Percentiles rank a stretch among this genome's conserved stretches.
phyloP scores from a whole-genome alignment of 1,284 basidiomycete genomes.

The Pterulicium gracile region DNA sequence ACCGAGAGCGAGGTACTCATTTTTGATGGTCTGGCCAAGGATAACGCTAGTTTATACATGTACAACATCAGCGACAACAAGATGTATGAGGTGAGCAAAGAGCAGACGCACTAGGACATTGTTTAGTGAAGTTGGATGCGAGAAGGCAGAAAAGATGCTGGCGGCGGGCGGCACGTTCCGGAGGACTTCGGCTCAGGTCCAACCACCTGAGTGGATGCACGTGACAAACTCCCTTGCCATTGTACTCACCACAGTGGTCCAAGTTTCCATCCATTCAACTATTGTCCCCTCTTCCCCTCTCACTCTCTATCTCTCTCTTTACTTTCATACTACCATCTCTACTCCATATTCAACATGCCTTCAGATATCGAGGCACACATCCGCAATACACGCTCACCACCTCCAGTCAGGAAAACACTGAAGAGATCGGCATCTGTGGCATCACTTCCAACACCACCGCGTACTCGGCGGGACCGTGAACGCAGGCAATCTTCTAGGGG shows the following conservation, averaged over 20 bases:
- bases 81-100: neutral
- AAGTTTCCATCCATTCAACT: neutral
- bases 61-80: neutral
- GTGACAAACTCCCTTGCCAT: too few relatives aligned
- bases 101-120: neutral
- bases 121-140: neutral
- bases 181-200: too few relatives aligned
- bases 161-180: neutral
- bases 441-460: constrained; percentile 26
- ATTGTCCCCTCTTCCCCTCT: neutral
- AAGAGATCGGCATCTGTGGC: constrained; percentile 25
- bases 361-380: constrained; percentile 9
- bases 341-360: constrained; percentile 5
- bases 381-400: constrained; percentile 8
- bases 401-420: constrained; percentile 9
- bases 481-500: constrained; percentile 16
- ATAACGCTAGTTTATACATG: constrained; percentile 46
- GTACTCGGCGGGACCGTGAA: constrained; percentile 21
- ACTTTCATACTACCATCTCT: neutral
- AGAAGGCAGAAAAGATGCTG: neutral
- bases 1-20: constrained; percentile 64
- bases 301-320: neutral
- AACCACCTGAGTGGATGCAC: too few relatives aligned
- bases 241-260: neutral
- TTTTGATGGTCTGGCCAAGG: constrained; percentile 65